These are phyloP conservation scores for Plasmodium sp. DNA, from an alignment of 169 alveolate species.

Conservation along the genomic window DNA sequence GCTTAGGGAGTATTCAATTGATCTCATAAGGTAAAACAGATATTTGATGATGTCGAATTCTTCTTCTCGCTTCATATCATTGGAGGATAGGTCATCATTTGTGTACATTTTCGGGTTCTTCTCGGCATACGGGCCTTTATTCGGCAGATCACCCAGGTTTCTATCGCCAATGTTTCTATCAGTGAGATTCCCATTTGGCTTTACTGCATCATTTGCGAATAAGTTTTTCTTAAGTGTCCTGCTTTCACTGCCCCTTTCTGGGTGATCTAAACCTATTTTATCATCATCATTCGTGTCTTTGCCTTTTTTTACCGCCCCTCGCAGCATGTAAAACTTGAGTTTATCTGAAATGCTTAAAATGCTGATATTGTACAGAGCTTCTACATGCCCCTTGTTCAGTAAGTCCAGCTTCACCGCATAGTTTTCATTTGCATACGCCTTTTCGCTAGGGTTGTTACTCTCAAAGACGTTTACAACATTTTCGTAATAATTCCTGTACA, in stretches of 20 bases:
- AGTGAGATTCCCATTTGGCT: slow-evolving; percentile 3
- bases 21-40: slow-evolving; percentile 65
- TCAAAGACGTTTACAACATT: slow-evolving; percentile 67
- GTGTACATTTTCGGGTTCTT: slow-evolving; percentile 39
- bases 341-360: slow-evolving; percentile 72
- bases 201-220: slow-evolving; percentile 10
- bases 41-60: slow-evolving; percentile 73
- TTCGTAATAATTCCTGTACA: slow-evolving; percentile 68
- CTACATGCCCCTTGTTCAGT: slow-evolving; percentile 61
- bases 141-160: slow-evolving; percentile 12
- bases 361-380: slow-evolving; percentile 69
- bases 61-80: slow-evolving; percentile 52
- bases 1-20: slow-evolving; percentile 66
- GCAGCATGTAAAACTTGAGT: slow-evolving; percentile 62
- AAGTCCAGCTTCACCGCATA: slow-evolving; percentile 61
- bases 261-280: not conserved
- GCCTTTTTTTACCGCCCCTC: slow-evolving; percentile 67
- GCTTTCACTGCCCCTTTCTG: slow-evolving; percentile 60
- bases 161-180: not conserved
- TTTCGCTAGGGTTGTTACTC: slow-evolving; percentile 22
- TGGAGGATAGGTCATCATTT: slow-evolving; percentile 63
- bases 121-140: slow-evolving; percentile 47
- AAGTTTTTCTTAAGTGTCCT: slow-evolving; percentile 53
- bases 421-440: slow-evolving; percentile 63
- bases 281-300: slow-evolving; percentile 38